Percentiles rank a stretch among this genome's conserved stretches.
Evolutionary conservation across 176 grass and related monocot genomes (phyloP).

Genomic region (Stipa capillata): DNA sequence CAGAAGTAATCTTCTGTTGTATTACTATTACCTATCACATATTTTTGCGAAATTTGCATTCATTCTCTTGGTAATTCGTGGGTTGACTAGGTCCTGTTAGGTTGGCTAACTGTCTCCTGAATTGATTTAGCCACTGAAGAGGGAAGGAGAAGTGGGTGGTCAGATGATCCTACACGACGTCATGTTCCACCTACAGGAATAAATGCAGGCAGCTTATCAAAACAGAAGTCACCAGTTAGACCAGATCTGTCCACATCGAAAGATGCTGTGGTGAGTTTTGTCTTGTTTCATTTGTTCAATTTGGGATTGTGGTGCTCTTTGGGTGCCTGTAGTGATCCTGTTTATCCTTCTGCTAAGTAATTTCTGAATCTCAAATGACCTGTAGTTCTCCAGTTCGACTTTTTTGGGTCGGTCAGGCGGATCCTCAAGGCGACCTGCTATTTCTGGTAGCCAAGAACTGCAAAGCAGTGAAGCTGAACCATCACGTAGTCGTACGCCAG

Average conservation of each 20-base stretch:
- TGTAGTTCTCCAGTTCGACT: conserved; percentile 76
- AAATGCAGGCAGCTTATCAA: conserved; percentile 52
- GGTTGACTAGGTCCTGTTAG: not conserved
- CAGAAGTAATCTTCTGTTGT: conserved; percentile 10
- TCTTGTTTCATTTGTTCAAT: not conserved
- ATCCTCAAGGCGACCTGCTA: conserved; percentile 73
- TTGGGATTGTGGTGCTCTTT: not conserved
- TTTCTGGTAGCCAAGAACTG: conserved; percentile 44
- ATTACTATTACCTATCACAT: not conserved
- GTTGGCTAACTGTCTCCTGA: conserved; percentile 30
- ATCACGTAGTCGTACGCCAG: conserved; percentile 28
- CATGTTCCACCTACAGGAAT: conserved; percentile 42
- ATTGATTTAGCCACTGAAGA: conserved; percentile 58
- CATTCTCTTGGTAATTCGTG: not conserved
- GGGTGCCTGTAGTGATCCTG: not conserved
- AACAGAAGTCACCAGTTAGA: conserved; percentile 55
- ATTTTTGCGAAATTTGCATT: not conserved
- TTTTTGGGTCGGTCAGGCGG: conserved; percentile 63
- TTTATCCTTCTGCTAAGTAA: conserved; percentile 25
- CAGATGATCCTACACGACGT: conserved; percentile 43
- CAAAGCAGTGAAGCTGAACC: conserved; percentile 14
- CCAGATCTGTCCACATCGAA: conserved; percentile 41
- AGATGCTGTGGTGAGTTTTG: conserved; percentile 62
- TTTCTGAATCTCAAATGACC: conserved; percentile 46
- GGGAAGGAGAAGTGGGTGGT: conserved; percentile 53